A percentile compares a stretch with the other conserved stretches of the same genome.
phyloP scores from a whole-genome alignment of 2,329 filamentous ascomycete species.

The Paecilomyces fulvus region DNA sequence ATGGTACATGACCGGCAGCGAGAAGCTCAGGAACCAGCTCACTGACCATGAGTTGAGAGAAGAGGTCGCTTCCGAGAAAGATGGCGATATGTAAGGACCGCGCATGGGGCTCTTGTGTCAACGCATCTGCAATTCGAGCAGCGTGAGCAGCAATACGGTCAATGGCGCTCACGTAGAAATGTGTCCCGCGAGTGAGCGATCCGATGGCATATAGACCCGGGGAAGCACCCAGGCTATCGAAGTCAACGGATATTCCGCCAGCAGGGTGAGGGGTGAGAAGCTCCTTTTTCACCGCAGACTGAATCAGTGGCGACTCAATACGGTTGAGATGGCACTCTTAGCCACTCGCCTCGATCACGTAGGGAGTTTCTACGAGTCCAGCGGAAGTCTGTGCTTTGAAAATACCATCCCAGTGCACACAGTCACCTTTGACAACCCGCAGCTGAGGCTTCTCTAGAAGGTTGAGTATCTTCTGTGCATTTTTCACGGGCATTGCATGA shows the following conservation, averaged over 20 bases:
- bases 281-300: constrained; percentile 3
- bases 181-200: constrained; percentile 5
- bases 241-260: constrained; percentile 6
- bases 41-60: constrained; percentile 5
- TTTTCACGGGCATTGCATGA: constrained; percentile 6
- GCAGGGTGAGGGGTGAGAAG: constrained; percentile 3
- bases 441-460: constrained; percentile 4
- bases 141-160: constrained; percentile 6
- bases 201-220: constrained; percentile 5
- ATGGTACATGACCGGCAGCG: constrained; percentile 6
- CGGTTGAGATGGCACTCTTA: constrained; percentile 4
- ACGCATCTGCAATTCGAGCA: constrained; percentile 4
- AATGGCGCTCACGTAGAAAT: constrained; percentile 6
- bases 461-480: constrained; percentile 3
- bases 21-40: constrained; percentile 4
- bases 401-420: constrained; percentile 2
- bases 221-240: constrained; percentile 3
- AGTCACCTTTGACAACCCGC: constrained; percentile 2
- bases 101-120: constrained; percentile 2
- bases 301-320: constrained; percentile 4
- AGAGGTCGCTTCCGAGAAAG: constrained; percentile 4
- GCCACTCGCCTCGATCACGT: constrained; percentile 6
- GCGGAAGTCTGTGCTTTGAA: constrained; percentile 2
- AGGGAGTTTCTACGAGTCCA: constrained; percentile 2
- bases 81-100: constrained; percentile 3